Conservation (phyloP, 441 rosid genomes). For the Populus hybrid region DNA sequence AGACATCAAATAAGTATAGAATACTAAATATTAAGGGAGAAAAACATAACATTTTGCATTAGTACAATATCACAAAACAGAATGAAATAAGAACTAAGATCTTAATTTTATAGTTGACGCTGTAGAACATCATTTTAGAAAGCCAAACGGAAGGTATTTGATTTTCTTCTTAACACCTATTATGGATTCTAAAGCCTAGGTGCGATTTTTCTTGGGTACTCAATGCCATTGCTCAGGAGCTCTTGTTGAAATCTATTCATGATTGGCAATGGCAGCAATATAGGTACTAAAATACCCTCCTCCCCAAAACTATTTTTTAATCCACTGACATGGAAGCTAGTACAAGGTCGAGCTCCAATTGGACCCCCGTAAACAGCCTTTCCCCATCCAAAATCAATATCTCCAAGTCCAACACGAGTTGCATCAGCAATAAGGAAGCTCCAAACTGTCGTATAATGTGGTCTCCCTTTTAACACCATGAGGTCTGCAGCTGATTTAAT, state of each 20-base stretch:
- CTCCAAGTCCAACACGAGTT: neutral
- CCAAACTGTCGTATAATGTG: neutral
- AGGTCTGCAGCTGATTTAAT: neutral
- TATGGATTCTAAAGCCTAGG: neutral
- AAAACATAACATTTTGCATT: too few relatives aligned
- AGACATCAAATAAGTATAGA: too few relatives aligned
- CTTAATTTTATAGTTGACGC: too few relatives aligned
- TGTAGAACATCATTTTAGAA: too few relatives aligned
- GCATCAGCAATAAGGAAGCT: neutral
- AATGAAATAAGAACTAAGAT: too few relatives aligned
- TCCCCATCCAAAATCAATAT: slow-evolving; percentile 18
- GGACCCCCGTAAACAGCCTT: slow-evolving; percentile 7
- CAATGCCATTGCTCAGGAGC: neutral
- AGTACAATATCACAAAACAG: too few relatives aligned
- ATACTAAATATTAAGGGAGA: too few relatives aligned
- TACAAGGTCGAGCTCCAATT: neutral
- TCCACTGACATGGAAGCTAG: neutral
- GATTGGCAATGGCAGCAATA: neutral
- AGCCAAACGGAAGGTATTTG: neutral
- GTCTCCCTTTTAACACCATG: slow-evolving; percentile 5
- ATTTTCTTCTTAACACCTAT: neutral
- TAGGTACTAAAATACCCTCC: neutral
- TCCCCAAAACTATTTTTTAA: slow-evolving; percentile 7
- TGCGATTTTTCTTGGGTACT: neutral
- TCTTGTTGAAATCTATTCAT: slow-evolving; percentile 3